Conservation (phyloP, 306 rosid species). For the Ormosia semicastrata region DNA sequence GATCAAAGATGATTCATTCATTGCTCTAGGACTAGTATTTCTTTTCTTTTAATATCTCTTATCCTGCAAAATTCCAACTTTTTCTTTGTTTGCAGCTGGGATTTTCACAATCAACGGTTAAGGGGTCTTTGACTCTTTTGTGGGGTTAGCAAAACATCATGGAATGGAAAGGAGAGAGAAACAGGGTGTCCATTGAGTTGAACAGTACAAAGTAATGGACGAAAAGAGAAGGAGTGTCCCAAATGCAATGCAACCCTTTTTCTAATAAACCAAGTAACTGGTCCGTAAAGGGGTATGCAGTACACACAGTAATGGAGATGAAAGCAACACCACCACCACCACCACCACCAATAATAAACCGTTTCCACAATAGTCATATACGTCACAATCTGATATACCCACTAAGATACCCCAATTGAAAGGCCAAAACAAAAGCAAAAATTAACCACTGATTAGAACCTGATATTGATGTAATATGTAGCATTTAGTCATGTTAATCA, state of each 20-base stretch:
- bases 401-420: conserved; percentile 28
- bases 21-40: conserved; percentile 16
- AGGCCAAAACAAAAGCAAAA: conserved; percentile 8
- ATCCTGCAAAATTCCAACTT: conserved; percentile 22
- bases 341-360: conserved; percentile 26
- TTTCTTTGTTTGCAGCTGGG: conserved; percentile 31
- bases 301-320: conserved; percentile 11
- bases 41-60: background rate
- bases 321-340: conserved; percentile 41
- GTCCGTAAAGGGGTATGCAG: conserved; percentile 40
- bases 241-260: conserved; percentile 38
- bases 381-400: conserved; percentile 31
- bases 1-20: conserved; percentile 41
- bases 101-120: conserved; percentile 49
- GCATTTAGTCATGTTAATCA: conserved; percentile 1
- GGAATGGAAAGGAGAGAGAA: conserved; percentile 20
- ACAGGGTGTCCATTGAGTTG: background rate
- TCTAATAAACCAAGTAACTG: conserved; percentile 42
- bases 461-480: background rate
- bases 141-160: conserved; percentile 26
- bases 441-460: conserved; percentile 9
- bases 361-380: conserved; percentile 18
- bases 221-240: conserved; percentile 31
- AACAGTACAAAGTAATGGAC: conserved; percentile 20
- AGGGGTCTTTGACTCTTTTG: conserved; percentile 21